Evolutionary conservation across 352 stramenopile genomes (phyloP).

Genomic region (Globisporangium ultimum): DNA sequence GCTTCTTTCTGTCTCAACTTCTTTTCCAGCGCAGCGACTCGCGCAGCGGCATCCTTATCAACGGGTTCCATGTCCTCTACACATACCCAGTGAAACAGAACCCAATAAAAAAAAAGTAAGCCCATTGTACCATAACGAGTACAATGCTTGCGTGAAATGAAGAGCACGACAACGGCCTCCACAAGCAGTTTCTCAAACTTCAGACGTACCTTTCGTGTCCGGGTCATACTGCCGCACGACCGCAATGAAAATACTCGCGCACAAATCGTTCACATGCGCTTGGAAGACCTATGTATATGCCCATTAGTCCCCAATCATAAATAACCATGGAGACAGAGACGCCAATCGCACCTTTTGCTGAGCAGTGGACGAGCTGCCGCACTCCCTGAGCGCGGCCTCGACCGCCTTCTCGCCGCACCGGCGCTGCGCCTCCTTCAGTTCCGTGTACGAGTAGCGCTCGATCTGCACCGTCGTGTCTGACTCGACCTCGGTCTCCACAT

Average conservation of each 20-base stretch:
- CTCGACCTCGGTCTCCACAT: conserved; percentile 17
- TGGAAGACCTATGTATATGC: conserved; percentile 42
- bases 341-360: conserved; percentile 38
- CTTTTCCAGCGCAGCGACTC: conserved; percentile 45
- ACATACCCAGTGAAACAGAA: background rate
- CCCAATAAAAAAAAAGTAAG: background rate
- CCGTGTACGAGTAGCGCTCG: conserved; percentile 65
- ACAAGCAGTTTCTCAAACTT: background rate
- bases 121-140: too few relatives aligned
- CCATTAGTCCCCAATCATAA: background rate
- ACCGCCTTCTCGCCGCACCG: conserved; percentile 59
- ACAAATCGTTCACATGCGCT: conserved; percentile 71
- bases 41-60: conserved; percentile 37
- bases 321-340: background rate
- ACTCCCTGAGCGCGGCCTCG: conserved; percentile 42
- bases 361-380: conserved; percentile 40
- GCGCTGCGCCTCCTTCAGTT: conserved; percentile 76
- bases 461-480: conserved; percentile 12
- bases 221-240: conserved; percentile 72
- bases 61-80: conserved; percentile 63
- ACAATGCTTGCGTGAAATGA: background rate
- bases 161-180: background rate
- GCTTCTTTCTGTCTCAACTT: conserved; percentile 53
- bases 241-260: conserved; percentile 64
- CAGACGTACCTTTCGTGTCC: conserved; percentile 39